These are phyloP conservation scores for Lasiosphaeris hirsuta DNA, from an alignment of 495 filamentous ascomycete species.

Conservation along the genomic window DNA sequence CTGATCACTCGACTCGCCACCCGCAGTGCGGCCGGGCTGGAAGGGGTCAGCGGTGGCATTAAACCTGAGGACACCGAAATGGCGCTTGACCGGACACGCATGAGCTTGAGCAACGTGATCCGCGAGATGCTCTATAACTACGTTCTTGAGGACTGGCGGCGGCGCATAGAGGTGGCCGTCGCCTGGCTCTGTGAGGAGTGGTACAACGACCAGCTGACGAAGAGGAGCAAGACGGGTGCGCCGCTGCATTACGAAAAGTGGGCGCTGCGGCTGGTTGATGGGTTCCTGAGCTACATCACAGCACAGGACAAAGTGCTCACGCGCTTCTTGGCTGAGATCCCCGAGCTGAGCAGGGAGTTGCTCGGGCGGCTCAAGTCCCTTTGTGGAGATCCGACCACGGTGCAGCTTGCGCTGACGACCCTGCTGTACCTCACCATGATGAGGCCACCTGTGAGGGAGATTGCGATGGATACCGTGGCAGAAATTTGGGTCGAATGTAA, in stretches of 20 bases:
- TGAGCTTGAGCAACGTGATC: conserved; percentile 61
- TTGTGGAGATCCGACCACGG: conserved; percentile 79
- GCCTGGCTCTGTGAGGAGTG: conserved; percentile 96
- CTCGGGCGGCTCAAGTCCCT: conserved; percentile 73
- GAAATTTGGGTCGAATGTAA: conserved; percentile 82
- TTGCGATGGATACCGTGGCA: conserved; percentile 77
- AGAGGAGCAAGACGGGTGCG: conserved; percentile 37
- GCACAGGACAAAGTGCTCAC: conserved; percentile 83
- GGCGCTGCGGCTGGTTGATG: conserved; percentile 75
- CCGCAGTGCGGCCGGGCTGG: conserved; percentile 65
- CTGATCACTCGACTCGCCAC: conserved; percentile 84
- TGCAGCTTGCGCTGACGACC: conserved; percentile 47
- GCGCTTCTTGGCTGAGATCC: conserved; percentile 87
- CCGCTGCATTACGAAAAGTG: conserved; percentile 73
- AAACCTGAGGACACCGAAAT: conserved; percentile 46
- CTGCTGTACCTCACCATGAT: conserved; percentile 76
- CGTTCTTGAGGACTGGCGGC: conserved; percentile 85
- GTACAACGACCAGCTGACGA: conserved; percentile 80
- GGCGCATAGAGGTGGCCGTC: conserved; percentile 79
- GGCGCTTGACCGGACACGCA: conserved; percentile 20
- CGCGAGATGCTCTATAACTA: conserved; percentile 78
- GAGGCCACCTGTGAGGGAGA: conserved; percentile 75
- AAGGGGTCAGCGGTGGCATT: conserved; percentile 41
- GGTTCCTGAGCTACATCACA: conserved; percentile 83
- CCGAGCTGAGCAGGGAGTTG: conserved; percentile 66